phyloP scores from a whole-genome alignment of 2,329 filamentous ascomycete genomes.

The Pseudogymnoascus sp. region DNA sequence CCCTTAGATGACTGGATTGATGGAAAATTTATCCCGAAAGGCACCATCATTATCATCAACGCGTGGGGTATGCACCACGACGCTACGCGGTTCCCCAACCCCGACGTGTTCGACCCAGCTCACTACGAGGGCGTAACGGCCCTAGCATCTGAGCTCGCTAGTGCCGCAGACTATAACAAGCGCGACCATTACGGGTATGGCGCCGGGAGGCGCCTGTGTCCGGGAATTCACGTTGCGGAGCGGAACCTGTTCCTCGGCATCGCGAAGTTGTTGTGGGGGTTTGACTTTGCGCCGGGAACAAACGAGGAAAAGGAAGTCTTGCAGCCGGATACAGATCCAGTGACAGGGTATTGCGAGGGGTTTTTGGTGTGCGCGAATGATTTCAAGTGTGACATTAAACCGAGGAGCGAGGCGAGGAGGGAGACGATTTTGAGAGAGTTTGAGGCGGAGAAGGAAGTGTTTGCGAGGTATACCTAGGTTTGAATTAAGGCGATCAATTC shows the following conservation, averaged over 20 bases:
- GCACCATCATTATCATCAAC: constrained; percentile 29
- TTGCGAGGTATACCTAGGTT: constrained; percentile 16
- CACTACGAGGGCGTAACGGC: constrained; percentile 21
- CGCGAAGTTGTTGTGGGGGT: constrained; percentile 43
- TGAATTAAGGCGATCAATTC: background rate
- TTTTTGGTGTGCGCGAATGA: constrained; percentile 27
- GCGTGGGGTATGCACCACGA: constrained; percentile 31
- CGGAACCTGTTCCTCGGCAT: constrained; percentile 35
- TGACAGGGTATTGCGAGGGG: constrained; percentile 27
- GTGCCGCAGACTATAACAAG: constrained; percentile 47
- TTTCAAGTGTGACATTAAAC: constrained; percentile 24
- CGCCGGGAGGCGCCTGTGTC: constrained; percentile 41
- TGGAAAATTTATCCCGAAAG: constrained; percentile 31
- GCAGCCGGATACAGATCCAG: constrained; percentile 18
- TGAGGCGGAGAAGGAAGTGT: constrained; percentile 22
- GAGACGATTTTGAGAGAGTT: constrained; percentile 28
- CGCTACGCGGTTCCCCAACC: constrained; percentile 31
- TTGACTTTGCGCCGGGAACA: constrained; percentile 24
- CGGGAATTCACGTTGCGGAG: constrained; percentile 47
- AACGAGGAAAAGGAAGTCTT: constrained; percentile 14
- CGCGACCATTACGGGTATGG: constrained; percentile 34
- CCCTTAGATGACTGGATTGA: constrained; percentile 17
- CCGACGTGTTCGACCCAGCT: constrained; percentile 36
- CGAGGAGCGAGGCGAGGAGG: constrained; percentile 20
- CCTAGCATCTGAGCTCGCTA: constrained; percentile 30